These are phyloP conservation scores for Teunomyces pallodes DNA, from an alignment of 805 yeast species.

Conservation along the genomic window DNA sequence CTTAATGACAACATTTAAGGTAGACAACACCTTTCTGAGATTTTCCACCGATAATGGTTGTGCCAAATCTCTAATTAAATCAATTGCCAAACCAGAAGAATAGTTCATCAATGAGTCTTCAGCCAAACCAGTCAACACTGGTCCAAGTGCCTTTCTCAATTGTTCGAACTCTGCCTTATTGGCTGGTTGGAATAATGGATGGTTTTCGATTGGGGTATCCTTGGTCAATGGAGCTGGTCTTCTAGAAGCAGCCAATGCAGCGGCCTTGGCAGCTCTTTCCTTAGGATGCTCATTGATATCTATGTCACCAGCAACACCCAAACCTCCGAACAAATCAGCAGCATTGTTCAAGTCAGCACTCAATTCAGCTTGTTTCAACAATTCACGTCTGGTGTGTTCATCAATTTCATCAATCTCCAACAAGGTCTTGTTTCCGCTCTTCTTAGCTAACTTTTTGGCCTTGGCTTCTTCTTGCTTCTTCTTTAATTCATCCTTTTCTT, in stretches of 20 bases:
- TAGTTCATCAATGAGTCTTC: conserved; percentile 65
- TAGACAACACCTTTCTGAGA: conserved; percentile 79
- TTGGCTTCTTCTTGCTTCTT: conserved; percentile 45
- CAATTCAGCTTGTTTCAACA: conserved; percentile 76
- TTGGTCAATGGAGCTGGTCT: conserved; percentile 39
- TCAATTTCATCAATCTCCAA: conserved; percentile 69
- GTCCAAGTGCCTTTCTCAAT: conserved; percentile 67
- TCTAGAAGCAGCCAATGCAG: conserved; percentile 33
- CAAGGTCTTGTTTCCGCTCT: conserved; percentile 36
- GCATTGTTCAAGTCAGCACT: conserved; percentile 89
- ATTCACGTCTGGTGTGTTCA: conserved; percentile 67
- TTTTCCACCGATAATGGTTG: conserved; percentile 80
- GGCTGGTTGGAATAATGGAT: conserved; percentile 83
- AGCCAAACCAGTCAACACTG: conserved; percentile 58
- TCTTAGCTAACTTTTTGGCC: conserved; percentile 45
- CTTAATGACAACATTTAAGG: conserved; percentile 74
- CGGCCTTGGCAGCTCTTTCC: conserved; percentile 48
- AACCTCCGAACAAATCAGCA: conserved; percentile 83
- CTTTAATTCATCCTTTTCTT: conserved; percentile 44
- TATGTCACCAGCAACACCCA: conserved; percentile 46
- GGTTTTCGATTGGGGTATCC: conserved; percentile 62
- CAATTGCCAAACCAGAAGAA: conserved; percentile 74
- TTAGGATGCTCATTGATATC: conserved; percentile 51
- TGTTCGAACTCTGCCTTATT: conserved; percentile 73
- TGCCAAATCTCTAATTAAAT: conserved; percentile 79